Evolutionary conservation across 2,329 filamentous ascomycete genomes (phyloP).

Genomic region (Talaromyces sp.): DNA sequence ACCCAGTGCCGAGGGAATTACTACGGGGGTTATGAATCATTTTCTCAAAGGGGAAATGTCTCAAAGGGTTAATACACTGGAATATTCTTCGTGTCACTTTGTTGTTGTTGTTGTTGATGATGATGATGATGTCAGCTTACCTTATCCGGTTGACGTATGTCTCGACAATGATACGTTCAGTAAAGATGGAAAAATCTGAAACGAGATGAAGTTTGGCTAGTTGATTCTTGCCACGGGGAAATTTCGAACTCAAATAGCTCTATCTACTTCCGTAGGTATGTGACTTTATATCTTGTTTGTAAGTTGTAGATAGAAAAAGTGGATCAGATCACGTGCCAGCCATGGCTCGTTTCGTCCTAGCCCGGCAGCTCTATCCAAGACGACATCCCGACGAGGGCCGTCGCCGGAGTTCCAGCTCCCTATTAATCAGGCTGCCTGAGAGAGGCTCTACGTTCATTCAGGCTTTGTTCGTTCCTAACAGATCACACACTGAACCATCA

Average conservation of each 20-base stretch:
- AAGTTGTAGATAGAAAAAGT: neutral
- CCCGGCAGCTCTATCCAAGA: neutral
- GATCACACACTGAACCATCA: too few species aligned
- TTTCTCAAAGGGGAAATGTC: too few species aligned
- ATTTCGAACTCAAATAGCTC: neutral
- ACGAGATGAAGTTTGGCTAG: neutral
- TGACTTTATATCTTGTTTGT: neutral
- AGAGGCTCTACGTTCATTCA: neutral
- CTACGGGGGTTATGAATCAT: too few species aligned
- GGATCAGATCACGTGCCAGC: neutral
- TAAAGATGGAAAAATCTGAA: neutral
- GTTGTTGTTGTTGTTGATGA: too few species aligned
- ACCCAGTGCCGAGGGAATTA: too few species aligned
- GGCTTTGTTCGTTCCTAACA: too few species aligned
- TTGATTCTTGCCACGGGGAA: too few species aligned
- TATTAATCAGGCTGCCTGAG: neutral
- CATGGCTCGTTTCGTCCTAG: neutral
- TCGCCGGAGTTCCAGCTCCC: neutral
- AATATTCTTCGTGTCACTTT: neutral
- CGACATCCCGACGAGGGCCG: neutral
- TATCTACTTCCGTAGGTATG: too few species aligned
- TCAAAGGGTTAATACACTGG: neutral
- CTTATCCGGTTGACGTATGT: conserved; percentile 3
- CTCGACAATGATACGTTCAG: neutral
- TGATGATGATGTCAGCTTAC: conserved; percentile 8